Conservation (phyloP, 495 filamentous ascomycete genomes). For the Astrothelium macrocarpum region DNA sequence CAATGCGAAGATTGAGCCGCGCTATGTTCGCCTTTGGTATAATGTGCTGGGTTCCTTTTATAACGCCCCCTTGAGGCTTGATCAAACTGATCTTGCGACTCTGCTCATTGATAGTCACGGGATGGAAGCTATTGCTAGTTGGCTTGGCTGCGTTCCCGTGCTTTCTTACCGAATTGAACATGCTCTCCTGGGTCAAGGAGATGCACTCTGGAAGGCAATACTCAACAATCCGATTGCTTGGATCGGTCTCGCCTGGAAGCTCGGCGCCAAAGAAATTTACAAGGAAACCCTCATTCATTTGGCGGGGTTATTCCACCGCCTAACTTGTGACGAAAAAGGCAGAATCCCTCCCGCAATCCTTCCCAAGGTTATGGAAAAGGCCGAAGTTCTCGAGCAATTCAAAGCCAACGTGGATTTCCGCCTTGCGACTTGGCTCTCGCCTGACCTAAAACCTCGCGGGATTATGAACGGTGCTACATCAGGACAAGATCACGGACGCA, state of each 20-base stretch:
- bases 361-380: conserved; percentile 41
- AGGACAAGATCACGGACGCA: conserved; percentile 12
- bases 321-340: conserved; percentile 15
- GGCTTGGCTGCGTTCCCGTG: conserved; percentile 28
- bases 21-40: conserved; percentile 12
- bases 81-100: conserved; percentile 19
- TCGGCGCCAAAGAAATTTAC: conserved; percentile 38
- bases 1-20: background rate
- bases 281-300: conserved; percentile 41
- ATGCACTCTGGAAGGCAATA: conserved; percentile 35
- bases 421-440: conserved; percentile 14
- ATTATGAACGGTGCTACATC: conserved; percentile 6
- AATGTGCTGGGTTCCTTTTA: conserved; percentile 39
- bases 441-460: conserved; percentile 1
- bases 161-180: conserved; percentile 34
- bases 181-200: conserved; percentile 34
- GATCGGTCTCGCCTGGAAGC: conserved; percentile 32
- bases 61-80: conserved; percentile 25
- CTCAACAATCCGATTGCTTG: conserved; percentile 32
- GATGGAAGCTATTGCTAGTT: conserved; percentile 37
- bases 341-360: conserved; percentile 19
- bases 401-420: conserved; percentile 28
- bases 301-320: conserved; percentile 33
- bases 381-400: conserved; percentile 41
- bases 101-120: conserved; percentile 26